Percentiles rank a stretch among this genome's conserved stretches.
Conservation (phyloP, 1,139 yeast genomes). For the Magnusiomyces clavatus region DNA sequence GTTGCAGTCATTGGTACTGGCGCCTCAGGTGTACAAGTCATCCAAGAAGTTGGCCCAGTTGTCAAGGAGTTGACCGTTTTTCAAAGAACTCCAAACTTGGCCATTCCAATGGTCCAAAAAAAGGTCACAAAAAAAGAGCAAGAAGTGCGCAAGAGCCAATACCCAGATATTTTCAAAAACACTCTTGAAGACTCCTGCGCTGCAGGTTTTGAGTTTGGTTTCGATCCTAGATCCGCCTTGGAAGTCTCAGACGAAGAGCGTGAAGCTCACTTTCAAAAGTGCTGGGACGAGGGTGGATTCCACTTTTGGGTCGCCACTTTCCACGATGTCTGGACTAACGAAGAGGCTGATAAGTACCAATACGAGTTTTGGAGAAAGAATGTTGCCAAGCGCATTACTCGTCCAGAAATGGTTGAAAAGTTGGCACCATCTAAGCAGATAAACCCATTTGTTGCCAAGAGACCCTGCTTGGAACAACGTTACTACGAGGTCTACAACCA, state of each 20-base stretch:
- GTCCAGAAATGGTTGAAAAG: constrained; percentile 21
- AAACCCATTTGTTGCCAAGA: constrained; percentile 27
- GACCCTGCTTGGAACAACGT: constrained; percentile 26
- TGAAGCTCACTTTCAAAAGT: constrained; percentile 19
- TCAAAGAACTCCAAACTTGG: constrained; percentile 27
- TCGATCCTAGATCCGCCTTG: constrained; percentile 9
- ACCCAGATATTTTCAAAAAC: constrained; percentile 15
- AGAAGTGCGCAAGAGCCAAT: constrained; percentile 14
- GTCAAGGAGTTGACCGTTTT: constrained; percentile 20
- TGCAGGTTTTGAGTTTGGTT: constrained; percentile 21
- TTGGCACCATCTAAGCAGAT: constrained; percentile 27
- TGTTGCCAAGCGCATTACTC: constrained; percentile 22
- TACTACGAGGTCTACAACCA: constrained; percentile 28
- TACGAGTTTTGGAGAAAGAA: constrained; percentile 27
- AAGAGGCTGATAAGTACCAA: constrained; percentile 22
- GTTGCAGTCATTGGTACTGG: constrained; percentile 43
- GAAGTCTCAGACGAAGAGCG: constrained; percentile 23
- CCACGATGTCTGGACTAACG: constrained; percentile 22
- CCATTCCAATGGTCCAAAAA: constrained; percentile 25
- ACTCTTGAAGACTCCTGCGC: constrained; percentile 10
- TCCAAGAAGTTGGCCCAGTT: constrained; percentile 27
- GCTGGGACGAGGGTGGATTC: constrained; percentile 26
- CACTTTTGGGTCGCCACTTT: constrained; percentile 24
- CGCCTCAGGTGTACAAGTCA: constrained; percentile 40
- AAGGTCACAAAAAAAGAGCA: constrained; percentile 10